Evolutionary conservation across 2,329 filamentous ascomycete genomes (phyloP), one percentile per base, ranked within the genome.

Genomic region (Aspergillus niger): DNA sequence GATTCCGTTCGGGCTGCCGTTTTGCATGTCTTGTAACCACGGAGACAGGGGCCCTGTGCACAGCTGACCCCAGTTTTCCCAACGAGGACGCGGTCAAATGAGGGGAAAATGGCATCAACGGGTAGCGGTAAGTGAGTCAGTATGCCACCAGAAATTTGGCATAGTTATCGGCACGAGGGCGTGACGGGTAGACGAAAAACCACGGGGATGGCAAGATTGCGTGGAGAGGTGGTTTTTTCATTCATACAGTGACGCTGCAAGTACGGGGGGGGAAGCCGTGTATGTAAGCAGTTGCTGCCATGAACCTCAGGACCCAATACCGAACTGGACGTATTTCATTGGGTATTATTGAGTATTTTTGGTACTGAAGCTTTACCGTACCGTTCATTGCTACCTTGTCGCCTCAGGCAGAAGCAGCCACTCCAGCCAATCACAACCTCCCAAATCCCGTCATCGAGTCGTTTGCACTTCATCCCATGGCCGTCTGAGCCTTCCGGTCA

Each of bases 1-100:
- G 70, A 69, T 72, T 72, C 74, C 75, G 68, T 77, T 76, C 59
- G 69, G 68, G 66, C 67, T 78, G 69, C 77, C 77, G 77, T 79
- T 78, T 79, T 79, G 77, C 77, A 79, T 79, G 69, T 78, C 77
- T 79, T 73, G 70, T 72, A 71, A 71, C 69, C 70, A 71, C 70
- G 67, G 69, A 74, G 72, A 76, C 74, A 77, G 76, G 76, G 76
- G 77, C 74, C 73, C 66, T 75, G 66, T 73, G 62, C 49, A 65
- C 69, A 72, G 69, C 66, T 75, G 74, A 79, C 77, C 77, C 77
- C 77, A 76, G 76, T 73, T 78, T 77, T 79, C 76, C 73, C 74
- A 75, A 74, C 74, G 74, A 76, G 70, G 70, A 74, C 72, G 69
- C 68, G 63, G 71, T 75, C 57, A 70, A 67, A 72, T 61, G 62